These are phyloP conservation scores for Suillus spraguei DNA, from an alignment of 768 basidiomycete genomes.

Conservation along the genomic window DNA sequence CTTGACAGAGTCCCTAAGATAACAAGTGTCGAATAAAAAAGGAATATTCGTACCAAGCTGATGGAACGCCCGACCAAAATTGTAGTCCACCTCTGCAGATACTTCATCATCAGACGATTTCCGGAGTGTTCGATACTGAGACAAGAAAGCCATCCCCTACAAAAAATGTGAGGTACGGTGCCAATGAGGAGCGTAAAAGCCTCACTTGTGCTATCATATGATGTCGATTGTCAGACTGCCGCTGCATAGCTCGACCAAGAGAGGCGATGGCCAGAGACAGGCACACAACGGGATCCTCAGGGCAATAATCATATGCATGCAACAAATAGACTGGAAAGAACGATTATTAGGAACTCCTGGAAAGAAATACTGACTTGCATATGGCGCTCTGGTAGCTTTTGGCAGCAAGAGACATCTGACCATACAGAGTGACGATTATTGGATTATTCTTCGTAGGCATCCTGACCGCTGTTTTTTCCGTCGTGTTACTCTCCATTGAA, in stretches of 20 bases:
- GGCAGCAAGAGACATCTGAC: constrained; percentile 79
- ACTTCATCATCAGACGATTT: constrained; percentile 40
- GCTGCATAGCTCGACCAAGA: constrained; percentile 87
- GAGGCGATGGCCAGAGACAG: constrained; percentile 83
- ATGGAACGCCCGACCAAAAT: constrained; percentile 91
- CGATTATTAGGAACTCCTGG: background rate
- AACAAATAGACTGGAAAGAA: constrained; percentile 74
- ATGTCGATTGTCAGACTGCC: constrained; percentile 93
- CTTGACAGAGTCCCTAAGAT: constrained; percentile 41
- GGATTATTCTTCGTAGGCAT: constrained; percentile 76
- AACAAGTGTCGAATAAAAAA: constrained; percentile 1
- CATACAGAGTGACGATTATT: constrained; percentile 72
- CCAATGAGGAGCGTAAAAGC: background rate
- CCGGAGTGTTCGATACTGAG: constrained; percentile 74
- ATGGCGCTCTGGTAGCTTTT: constrained; percentile 91
- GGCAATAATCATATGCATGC: constrained; percentile 85
- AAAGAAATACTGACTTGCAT: constrained; percentile 54
- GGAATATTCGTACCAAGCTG: constrained; percentile 66
- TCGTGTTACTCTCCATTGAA: constrained; percentile 15
- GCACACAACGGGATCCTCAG: constrained; percentile 84
- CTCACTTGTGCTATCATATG: constrained; percentile 78
- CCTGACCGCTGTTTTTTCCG: constrained; percentile 32
- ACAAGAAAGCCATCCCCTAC: constrained; percentile 83
- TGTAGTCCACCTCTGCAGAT: constrained; percentile 85
- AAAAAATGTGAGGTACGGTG: background rate